Percentiles rank a stretch among this genome's conserved stretches.
Conservation (phyloP, 306 rosid genomes). For the Delonix regia region DNA sequence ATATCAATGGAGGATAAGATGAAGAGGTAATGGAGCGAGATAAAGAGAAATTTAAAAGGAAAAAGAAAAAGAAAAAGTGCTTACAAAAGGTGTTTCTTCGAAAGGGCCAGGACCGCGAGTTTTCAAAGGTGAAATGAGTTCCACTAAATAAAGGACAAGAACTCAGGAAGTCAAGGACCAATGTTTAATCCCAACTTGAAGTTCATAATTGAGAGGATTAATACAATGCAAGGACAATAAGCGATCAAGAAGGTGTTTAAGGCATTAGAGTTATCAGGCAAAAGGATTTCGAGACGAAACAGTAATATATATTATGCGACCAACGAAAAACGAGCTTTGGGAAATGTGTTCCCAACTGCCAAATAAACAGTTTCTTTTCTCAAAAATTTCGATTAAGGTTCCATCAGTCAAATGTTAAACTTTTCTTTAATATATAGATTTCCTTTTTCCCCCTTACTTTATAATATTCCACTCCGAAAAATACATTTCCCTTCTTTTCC, state of each 20-base stretch:
- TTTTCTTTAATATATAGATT: conserved; percentile 4
- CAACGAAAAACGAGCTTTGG: conserved; percentile 44
- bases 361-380: conserved; percentile 41
- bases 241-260: conserved; percentile 19
- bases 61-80: conserved; percentile 35
- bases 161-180: conserved; percentile 45
- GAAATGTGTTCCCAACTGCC: conserved; percentile 67
- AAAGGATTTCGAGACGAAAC: not conserved
- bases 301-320: conserved; percentile 40
- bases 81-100: conserved; percentile 38
- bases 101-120: conserved; percentile 36
- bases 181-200: conserved; percentile 12
- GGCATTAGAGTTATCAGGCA: no score
- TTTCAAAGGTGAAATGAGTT: conserved; percentile 40
- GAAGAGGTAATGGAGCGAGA: not conserved
- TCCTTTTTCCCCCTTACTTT: no score
- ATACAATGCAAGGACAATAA: conserved; percentile 18
- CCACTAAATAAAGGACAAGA: conserved; percentile 27
- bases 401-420: conserved; percentile 54
- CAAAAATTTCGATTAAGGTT: conserved; percentile 49
- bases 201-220: conserved; percentile 3
- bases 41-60: conserved; percentile 25
- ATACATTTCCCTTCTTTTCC: conserved; percentile 26
- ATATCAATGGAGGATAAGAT: not conserved
- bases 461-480: no score